phyloP scores from a whole-genome alignment of 2,329 filamentous ascomycete genomes.

The Alternaria novae-zelandiae region DNA sequence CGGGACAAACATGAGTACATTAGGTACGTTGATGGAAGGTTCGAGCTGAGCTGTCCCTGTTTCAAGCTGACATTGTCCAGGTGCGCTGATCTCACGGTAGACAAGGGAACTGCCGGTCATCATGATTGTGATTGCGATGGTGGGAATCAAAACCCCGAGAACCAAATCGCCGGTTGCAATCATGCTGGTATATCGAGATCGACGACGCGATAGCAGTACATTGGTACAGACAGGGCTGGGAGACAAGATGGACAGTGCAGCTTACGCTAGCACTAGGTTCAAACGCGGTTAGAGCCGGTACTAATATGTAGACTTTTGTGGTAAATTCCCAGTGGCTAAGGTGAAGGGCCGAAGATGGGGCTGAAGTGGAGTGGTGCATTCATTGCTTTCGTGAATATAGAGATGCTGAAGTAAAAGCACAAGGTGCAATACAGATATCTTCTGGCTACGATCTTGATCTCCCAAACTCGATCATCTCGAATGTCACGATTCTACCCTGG shows the following conservation, averaged over 20 bases:
- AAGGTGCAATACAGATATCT: neutral
- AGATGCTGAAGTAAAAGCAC: neutral
- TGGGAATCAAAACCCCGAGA: neutral
- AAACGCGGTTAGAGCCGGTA: neutral
- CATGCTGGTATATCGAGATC: neutral
- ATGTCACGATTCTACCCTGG: neutral
- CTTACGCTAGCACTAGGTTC: neutral
- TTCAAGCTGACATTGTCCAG: neutral
- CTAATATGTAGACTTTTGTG: neutral
- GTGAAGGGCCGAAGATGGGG: neutral
- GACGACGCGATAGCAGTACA: neutral
- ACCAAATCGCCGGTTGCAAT: neutral
- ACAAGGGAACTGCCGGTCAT: neutral
- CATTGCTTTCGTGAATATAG: neutral
- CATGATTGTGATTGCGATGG: neutral
- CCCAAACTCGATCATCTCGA: accelerated
- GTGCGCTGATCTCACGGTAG: neutral
- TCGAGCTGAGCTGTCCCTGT: neutral
- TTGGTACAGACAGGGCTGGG: no score
- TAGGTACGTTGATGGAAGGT: neutral
- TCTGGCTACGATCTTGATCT: neutral
- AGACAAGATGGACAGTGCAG: neutral
- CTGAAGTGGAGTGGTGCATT: neutral
- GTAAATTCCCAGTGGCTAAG: neutral
- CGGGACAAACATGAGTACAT: neutral